Conservation (phyloP, 768 basidiomycete genomes). For the Agrocybe chaxingu region DNA sequence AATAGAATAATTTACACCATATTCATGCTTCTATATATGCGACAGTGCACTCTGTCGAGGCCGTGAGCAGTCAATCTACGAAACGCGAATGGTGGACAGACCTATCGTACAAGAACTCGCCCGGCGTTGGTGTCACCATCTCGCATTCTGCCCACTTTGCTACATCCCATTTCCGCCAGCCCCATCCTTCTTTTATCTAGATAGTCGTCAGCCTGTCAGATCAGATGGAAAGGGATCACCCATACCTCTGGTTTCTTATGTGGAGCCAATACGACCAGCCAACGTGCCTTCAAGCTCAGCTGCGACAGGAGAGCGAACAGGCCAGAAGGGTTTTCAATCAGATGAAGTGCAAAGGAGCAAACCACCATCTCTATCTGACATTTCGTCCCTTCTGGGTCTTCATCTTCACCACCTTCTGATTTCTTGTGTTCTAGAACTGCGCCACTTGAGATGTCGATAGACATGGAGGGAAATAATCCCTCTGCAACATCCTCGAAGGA, state of each 20-base stretch:
- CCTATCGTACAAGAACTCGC: constrained; percentile 51
- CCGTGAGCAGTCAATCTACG: background rate
- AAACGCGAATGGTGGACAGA: constrained; percentile 6
- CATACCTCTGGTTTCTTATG: constrained; percentile 74
- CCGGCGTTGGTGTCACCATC: constrained; percentile 33
- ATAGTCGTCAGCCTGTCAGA: background rate
- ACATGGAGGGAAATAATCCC: constrained; percentile 42
- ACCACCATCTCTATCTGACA: constrained; percentile 55
- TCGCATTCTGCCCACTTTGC: constrained; percentile 41
- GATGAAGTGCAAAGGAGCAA: constrained; percentile 75
- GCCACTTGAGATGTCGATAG: constrained; percentile 14
- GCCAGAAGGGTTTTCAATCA: constrained; percentile 57
- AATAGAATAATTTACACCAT: constrained; percentile 16
- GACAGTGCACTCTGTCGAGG: constrained; percentile 44
- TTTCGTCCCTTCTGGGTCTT: constrained; percentile 10
- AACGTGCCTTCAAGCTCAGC: constrained; percentile 55
- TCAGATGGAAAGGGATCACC: background rate
- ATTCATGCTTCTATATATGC: constrained; percentile 47
- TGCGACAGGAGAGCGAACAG: constrained; percentile 65
- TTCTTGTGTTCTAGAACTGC: background rate
- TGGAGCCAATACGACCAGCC: constrained; percentile 69
- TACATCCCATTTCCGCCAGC: constrained; percentile 61
- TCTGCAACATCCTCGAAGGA: constrained; percentile 64
- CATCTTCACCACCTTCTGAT: background rate
- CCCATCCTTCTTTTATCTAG: constrained; percentile 66